These are phyloP conservation scores for Trichoderma atrobrunneum DNA, from an alignment of 2,329 filamentous ascomycete species.

Conservation along the genomic window DNA sequence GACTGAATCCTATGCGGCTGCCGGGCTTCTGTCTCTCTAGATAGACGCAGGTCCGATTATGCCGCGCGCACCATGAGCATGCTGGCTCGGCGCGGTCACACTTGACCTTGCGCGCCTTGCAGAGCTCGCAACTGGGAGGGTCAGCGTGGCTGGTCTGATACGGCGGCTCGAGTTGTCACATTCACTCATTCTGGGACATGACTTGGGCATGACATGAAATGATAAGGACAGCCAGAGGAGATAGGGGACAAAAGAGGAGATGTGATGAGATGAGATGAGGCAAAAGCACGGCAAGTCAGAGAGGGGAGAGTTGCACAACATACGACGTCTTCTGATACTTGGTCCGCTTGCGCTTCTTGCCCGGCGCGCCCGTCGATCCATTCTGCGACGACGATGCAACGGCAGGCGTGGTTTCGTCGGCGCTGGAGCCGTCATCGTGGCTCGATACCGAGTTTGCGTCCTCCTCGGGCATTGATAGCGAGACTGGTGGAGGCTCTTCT, in stretches of 20 bases:
- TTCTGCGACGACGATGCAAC: constrained; percentile 25
- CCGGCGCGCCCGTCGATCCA: constrained; percentile 26
- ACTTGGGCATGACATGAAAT: background rate
- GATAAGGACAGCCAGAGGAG: background rate
- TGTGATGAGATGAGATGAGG: background rate
- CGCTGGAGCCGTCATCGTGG: constrained; percentile 39
- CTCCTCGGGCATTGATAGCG: constrained; percentile 34
- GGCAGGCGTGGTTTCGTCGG: constrained; percentile 31
- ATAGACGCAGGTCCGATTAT: constrained; percentile 65
- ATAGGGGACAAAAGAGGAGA: background rate
- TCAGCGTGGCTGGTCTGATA: background rate
- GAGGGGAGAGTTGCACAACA: constrained; percentile 21
- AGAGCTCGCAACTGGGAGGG: constrained; percentile 41
- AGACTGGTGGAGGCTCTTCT: constrained; percentile 17
- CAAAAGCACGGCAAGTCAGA: background rate
- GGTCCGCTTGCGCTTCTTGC: constrained; percentile 40
- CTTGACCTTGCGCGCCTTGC: constrained; percentile 46
- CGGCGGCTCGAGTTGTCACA: background rate
- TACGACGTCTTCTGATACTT: constrained; percentile 45
- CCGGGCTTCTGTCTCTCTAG: constrained; percentile 70
- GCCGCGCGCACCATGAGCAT: constrained; percentile 70
- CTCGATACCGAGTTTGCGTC: constrained; percentile 37
- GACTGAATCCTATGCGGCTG: constrained; percentile 58
- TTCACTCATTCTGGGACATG: background rate
- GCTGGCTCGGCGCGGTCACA: constrained; percentile 55